Evolutionary conservation across 2,329 filamentous ascomycete genomes (phyloP), one percentile per base, ranked within the genome.

Genomic region (Claviceps sp.): DNA sequence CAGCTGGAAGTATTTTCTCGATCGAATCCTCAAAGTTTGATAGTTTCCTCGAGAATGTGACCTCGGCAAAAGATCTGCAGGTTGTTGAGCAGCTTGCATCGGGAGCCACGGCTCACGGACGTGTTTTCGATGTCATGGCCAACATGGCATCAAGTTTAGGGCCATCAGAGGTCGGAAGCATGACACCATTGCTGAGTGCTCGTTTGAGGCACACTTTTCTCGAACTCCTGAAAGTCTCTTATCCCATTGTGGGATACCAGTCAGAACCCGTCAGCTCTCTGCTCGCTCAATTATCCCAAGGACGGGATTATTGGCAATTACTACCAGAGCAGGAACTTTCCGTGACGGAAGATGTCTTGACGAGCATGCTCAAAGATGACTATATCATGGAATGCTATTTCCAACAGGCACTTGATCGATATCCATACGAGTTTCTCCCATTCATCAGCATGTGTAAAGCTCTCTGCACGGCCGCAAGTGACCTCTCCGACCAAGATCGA

Each of bases 401-500:
- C 37, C 72, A 78, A 48, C 78, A 86, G 62, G 82, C 90, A 6
- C 76, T 84, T 44, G 77, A 80, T 55, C 82, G 91, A 52, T 96
- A 89, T 62, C 91, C 91, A 0, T 91, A 87, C 65, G 91, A 96
- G 67, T 83, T 87, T 47, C 68, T 82, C 2, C 89, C 90, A 0
- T 88, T 95, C 60, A 69, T 94, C 55, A 80, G 78, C 50, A 70
- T 94, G 41, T 85, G 82, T 62, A 82, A 81, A 52, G 79, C 77
- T 41, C 69, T 95, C 16, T 77, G 62, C 39, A 70, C 66, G 43
- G 64, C 67, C 11, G 61, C 63, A 2, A 62, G 59, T 45, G 55
- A 64, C 5, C 50, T 53, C 4, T 62, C 62, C 30, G 64, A 68
- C 39, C 41, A 48, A 45, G 64, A 70, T 16, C 58, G 60, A 34